phyloP scores from a whole-genome alignment of 345 rosid genomes.

The Camelina sativa region DNA sequence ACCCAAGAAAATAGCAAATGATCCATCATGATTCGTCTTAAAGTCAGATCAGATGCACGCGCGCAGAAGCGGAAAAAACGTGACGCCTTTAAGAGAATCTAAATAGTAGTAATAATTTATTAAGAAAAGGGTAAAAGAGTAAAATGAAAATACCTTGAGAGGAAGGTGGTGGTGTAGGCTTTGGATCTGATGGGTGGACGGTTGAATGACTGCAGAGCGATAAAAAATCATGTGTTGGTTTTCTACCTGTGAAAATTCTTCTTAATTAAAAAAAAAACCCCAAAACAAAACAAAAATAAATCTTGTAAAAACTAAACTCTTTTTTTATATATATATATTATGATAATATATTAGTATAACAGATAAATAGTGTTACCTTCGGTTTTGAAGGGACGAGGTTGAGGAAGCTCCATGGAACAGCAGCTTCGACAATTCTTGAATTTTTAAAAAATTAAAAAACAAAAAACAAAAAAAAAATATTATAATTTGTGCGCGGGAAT shows the following conservation, averaged over 20 bases:
- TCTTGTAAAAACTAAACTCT: not conserved
- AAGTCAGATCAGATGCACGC: conserved; percentile 53
- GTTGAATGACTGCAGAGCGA: conserved; percentile 86
- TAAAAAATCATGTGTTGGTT: conserved; percentile 88
- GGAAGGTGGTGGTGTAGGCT: conserved; percentile 45
- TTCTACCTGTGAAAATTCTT: conserved; percentile 70
- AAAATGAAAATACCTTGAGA: conserved; percentile 61
- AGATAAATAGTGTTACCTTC: conserved; percentile 56
- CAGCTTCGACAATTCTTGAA: conserved; percentile 18
- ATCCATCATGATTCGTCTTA: conserved; percentile 41
- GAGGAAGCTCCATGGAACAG: conserved; percentile 83
- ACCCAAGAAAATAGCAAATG: conserved; percentile 34
- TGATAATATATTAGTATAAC: not conserved
- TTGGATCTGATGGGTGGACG: conserved; percentile 70
- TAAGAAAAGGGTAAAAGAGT: conserved; percentile 31
- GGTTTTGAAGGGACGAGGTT: conserved; percentile 65
- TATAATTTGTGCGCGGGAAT: conserved; percentile 15
- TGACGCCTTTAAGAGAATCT: conserved; percentile 41
- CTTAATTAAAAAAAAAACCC: conserved; percentile 39
- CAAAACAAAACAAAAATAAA: not conserved
- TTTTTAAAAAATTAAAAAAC: not conserved
- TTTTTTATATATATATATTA: not conserved
- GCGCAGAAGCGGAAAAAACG: conserved; percentile 54
- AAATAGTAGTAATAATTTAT: not conserved
- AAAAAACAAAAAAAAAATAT: not conserved